Evolutionary conservation across 768 basidiomycete genomes (phyloP).

Genomic region (Megacollybia marginata): DNA sequence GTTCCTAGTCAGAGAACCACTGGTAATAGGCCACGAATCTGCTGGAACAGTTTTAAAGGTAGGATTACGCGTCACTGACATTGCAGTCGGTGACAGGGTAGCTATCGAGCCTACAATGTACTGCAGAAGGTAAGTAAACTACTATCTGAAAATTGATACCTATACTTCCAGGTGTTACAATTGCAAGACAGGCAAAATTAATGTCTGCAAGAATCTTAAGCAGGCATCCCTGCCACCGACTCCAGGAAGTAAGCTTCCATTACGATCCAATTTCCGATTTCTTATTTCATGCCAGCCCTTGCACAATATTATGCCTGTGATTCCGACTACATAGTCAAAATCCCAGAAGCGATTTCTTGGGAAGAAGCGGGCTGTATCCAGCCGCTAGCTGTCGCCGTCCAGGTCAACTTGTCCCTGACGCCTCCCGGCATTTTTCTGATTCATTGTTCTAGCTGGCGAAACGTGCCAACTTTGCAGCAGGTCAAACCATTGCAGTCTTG

Average conservation of each 20-base stretch:
- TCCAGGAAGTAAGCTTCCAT: slow-evolving; percentile 8
- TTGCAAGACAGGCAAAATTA: slow-evolving; percentile 11
- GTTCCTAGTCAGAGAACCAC: slow-evolving; percentile 6
- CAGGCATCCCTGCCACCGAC: slow-evolving; percentile 8
- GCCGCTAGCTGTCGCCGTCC: slow-evolving; percentile 11
- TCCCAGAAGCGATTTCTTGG: slow-evolving; percentile 11
- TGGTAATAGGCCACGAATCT: slow-evolving; percentile 12
- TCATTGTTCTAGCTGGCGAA: slow-evolving; percentile 5
- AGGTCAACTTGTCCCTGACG: background rate
- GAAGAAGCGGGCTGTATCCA: slow-evolving; percentile 14
- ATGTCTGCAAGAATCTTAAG: slow-evolving; percentile 8
- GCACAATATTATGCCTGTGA: slow-evolving; percentile 11
- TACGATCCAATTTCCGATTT: background rate
- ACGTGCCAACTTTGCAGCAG: slow-evolving; percentile 8
- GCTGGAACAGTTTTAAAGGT: slow-evolving; percentile 11
- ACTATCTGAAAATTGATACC: background rate
- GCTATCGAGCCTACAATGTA: slow-evolving; percentile 12
- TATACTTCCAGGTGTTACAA: slow-evolving; percentile 8
- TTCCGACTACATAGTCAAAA: slow-evolving; percentile 9
- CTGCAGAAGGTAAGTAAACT: slow-evolving; percentile 8
- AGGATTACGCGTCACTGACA: slow-evolving; percentile 5
- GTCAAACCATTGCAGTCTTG: slow-evolving; percentile 13
- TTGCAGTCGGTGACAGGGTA: slow-evolving; percentile 11
- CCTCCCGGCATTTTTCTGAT: background rate
- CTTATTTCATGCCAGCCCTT: slow-evolving; percentile 2